A percentile compares a stretch with the other conserved stretches of the same genome.
Evolutionary conservation across 2,329 filamentous ascomycete species (phyloP).

Genomic region (Cladosporium oxysporum): DNA sequence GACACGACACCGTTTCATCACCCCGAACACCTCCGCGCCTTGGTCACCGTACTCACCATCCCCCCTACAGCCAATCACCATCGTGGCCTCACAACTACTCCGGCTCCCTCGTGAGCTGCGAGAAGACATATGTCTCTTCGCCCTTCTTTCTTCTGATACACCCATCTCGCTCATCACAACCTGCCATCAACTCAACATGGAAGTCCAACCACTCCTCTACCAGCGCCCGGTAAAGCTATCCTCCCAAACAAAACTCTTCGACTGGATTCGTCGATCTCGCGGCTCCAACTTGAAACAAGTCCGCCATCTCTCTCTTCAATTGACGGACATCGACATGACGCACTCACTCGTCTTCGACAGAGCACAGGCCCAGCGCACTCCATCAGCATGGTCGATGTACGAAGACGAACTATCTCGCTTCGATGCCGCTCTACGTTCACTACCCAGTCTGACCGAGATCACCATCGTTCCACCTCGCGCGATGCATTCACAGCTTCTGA

Average conservation of each 20-base stretch:
- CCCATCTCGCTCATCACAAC: conserved; percentile 23
- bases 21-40: conserved; percentile 7
- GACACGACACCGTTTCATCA: conserved; percentile 5
- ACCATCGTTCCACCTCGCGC: conserved; percentile 26
- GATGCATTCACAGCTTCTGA: conserved; percentile 28
- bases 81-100: conserved; percentile 19
- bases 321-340: conserved; percentile 35
- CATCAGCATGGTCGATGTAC: conserved; percentile 31
- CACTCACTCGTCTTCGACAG: conserved; percentile 24
- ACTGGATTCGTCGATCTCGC: conserved; percentile 30
- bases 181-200: conserved; percentile 29
- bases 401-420: conserved; percentile 30
- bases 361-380: conserved; percentile 10
- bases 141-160: not conserved
- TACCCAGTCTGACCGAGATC: conserved; percentile 28
- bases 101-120: conserved; percentile 22
- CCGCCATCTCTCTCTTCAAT: conserved; percentile 24
- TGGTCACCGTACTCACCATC: not conserved
- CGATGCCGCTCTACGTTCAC: conserved; percentile 24
- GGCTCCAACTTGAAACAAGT: conserved; percentile 28
- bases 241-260: conserved; percentile 32
- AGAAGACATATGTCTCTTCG: conserved; percentile 20
- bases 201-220: conserved; percentile 27
- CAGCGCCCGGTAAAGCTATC: conserved; percentile 28
- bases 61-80: not conserved